phyloP scores from a whole-genome alignment of 2,329 filamentous ascomycete genomes.

The Trichoderma gracile region DNA sequence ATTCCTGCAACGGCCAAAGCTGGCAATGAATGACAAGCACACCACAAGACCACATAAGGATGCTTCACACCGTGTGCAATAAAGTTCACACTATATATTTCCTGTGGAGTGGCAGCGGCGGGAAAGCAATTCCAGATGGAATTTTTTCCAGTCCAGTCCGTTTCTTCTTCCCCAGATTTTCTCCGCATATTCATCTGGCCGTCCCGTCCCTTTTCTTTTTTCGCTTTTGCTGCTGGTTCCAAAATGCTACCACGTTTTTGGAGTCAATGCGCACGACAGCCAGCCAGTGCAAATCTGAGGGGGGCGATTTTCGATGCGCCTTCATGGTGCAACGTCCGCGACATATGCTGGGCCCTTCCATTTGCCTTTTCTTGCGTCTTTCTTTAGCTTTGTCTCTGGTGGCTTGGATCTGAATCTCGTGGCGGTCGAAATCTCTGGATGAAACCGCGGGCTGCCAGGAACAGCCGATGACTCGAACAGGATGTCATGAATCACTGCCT shows the following conservation, averaged over 20 bases:
- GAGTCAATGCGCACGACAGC: neutral
- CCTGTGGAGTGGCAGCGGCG: neutral
- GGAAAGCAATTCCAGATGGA: neutral
- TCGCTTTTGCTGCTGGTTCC: neutral
- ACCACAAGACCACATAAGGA: too few relatives aligned
- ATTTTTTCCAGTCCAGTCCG: neutral
- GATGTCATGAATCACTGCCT: conserved; percentile 3
- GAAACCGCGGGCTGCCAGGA: conserved; percentile 2
- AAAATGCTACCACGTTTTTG: conserved; percentile 2
- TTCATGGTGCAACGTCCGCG: neutral
- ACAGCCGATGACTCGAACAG: neutral
- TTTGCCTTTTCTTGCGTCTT: neutral
- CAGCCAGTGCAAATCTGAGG: neutral
- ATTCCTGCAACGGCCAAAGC: conserved; percentile 5
- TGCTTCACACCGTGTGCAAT: too few relatives aligned
- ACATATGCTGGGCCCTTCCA: neutral
- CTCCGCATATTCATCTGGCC: conserved; percentile 20
- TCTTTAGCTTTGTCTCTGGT: neutral
- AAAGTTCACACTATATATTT: neutral
- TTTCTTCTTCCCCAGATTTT: conserved; percentile 20
- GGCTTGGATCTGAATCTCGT: neutral
- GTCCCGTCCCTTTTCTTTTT: neutral
- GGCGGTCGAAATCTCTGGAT: neutral
- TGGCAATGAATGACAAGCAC: neutral
- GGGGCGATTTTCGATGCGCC: neutral